Base-by-base conservation (phyloP, 495 filamentous ascomycete species). In the Neurospora sp. region DNA sequence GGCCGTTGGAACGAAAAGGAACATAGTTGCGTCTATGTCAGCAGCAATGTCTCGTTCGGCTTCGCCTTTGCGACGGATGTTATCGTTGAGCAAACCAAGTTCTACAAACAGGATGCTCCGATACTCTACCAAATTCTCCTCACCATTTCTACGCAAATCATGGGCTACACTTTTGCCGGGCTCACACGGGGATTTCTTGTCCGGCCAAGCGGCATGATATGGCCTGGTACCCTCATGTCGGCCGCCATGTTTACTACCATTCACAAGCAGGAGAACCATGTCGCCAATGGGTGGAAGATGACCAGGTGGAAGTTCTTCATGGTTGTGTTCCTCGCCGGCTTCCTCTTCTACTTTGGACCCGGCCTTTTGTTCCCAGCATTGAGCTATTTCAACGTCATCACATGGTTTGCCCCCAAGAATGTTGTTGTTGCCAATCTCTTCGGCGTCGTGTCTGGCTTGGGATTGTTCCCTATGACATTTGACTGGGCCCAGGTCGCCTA, bases 401-500 rank as follows among this genome's bases (percentile, higher is more conserved):
- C 93, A 31, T 97, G 94, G 94, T 94, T 97, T 76, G 91, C 91
- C 2, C 94, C 94, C 1, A 79, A 91, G 37, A 94, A 90, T 76
- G 88, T 91, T 35, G 88, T 94, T 8, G 82, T 95, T 39, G 91
- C 93, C 35, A 94, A 95, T 78, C 78, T 96, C 75, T 96, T 96
- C 75, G 94, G 94, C 5, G 91, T 94, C 40, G 83, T 89, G n/a
- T 94, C 93, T 4, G 93, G 94, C 31, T 84, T 97, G 48, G 94
- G 94, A 3, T 85, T 97, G 73, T 95, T 96, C 70, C 89, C 94
- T 5, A 77, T 97, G 77, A 97, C 94, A 0, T 97, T 97, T 74
- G 94, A 97, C 82, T 97, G 94, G 94, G 89, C 92, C 0, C 94
- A 97, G 82, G 90, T 97, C 54, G 93, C 94, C 10, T 97, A 94